Conservation (phyloP, 345 rosid genomes). For the Anacardium occidentale region DNA sequence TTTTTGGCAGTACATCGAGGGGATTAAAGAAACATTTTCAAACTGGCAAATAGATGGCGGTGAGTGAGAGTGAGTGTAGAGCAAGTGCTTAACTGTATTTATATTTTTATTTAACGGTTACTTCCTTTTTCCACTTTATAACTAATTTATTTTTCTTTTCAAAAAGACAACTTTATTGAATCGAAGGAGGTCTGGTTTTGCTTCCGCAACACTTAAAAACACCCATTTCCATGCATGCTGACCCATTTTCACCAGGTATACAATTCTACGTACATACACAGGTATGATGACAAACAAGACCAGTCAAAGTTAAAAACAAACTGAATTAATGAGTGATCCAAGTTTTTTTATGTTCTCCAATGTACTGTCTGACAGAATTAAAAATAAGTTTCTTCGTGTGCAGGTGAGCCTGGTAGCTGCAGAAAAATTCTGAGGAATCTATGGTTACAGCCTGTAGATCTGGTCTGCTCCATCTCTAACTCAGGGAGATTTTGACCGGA, state of each 20-base stretch:
- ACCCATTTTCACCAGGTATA: slow-evolving; percentile 33
- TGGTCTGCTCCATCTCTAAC: slow-evolving; percentile 7
- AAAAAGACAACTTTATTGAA: slow-evolving; percentile 34
- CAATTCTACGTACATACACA: slow-evolving; percentile 11
- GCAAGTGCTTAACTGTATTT: slow-evolving; percentile 29
- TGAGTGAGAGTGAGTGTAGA: slow-evolving; percentile 38
- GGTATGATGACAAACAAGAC: neutral
- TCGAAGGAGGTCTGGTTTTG: slow-evolving; percentile 37
- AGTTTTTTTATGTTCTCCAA: too few relatives aligned
- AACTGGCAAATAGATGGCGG: slow-evolving; percentile 49
- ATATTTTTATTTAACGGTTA: neutral
- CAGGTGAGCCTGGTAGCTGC: neutral
- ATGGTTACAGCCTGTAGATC: slow-evolving; percentile 18
- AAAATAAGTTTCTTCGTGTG: too few relatives aligned
- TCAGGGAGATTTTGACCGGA: neutral
- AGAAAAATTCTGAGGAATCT: slow-evolving; percentile 11
- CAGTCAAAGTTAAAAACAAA: slow-evolving; percentile 22
- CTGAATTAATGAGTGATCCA: slow-evolving; percentile 6
- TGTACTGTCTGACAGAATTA: neutral
- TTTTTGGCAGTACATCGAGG: slow-evolving; percentile 39
- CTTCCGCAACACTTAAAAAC: slow-evolving; percentile 21
- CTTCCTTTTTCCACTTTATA: neutral
- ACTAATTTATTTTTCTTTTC: neutral
- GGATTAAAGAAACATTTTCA: slow-evolving; percentile 25
- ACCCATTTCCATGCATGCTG: slow-evolving; percentile 40